These are phyloP conservation scores for Xerocomus amazonicus DNA, from an alignment of 1,284 basidiomycete species.

Conservation along the genomic window DNA sequence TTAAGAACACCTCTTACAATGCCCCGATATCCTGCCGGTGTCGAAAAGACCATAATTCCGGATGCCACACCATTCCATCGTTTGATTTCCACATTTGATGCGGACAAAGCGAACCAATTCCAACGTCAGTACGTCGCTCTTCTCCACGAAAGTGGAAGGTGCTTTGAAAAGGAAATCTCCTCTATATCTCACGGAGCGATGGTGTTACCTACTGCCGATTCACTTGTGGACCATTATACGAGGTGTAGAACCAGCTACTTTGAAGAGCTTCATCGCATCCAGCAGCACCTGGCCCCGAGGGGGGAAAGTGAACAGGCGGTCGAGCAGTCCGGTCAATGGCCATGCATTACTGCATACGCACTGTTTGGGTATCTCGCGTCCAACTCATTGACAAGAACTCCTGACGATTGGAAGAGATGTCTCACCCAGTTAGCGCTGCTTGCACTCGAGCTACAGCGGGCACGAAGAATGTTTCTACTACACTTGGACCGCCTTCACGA, in stretches of 20 bases:
- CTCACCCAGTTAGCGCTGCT: slow-evolving; percentile 28
- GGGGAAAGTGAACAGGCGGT: slow-evolving; percentile 15
- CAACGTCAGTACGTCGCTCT: slow-evolving; percentile 12
- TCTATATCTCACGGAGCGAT: too few relatives aligned
- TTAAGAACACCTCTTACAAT: not conserved
- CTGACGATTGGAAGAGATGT: slow-evolving; percentile 26
- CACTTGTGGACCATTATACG: slow-evolving; percentile 9
- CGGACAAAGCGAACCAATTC: slow-evolving; percentile 6
- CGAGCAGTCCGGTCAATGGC: slow-evolving; percentile 28
- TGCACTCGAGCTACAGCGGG: slow-evolving; percentile 34
- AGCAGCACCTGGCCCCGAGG: slow-evolving; percentile 8
- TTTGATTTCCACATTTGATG: slow-evolving; percentile 2
- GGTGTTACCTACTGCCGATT: slow-evolving; percentile 2
- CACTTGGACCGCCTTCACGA: slow-evolving; percentile 9
- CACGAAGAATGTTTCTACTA: slow-evolving; percentile 18
- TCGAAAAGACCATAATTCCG: not conserved
- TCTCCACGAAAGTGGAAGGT: slow-evolving; percentile 14
- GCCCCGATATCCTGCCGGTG: not conserved
- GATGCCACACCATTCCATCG: not conserved
- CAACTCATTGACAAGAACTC: slow-evolving; percentile 2
- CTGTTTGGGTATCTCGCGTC: slow-evolving; percentile 29
- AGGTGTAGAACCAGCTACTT: slow-evolving; percentile 4
- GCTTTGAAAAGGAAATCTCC: slow-evolving; percentile 7
- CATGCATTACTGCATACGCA: slow-evolving; percentile 23
- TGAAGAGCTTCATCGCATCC: slow-evolving; percentile 8